Base-by-base conservation (phyloP, 177 flowering plant genomes). In the Vitis hybrid region DNA sequence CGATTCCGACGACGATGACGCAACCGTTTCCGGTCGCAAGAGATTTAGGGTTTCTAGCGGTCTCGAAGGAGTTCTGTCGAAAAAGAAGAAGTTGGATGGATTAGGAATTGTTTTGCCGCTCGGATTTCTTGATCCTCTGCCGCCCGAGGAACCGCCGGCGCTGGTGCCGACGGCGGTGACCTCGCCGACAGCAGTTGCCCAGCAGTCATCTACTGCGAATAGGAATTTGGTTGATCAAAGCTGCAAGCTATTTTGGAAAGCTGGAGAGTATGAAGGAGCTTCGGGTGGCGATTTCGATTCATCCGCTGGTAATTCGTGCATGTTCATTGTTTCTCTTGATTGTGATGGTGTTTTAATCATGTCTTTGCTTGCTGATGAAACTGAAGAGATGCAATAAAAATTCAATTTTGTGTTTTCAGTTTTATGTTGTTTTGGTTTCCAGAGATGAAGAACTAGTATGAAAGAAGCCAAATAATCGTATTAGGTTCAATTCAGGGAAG, bases 201-300 rank as follows among this genome's bases (percentile, higher is more conserved):
- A 67, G 30, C 71, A 67, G 8, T 21, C 67, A 45, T 55, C 34
- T 2, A 6, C 70, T 62, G 51, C 12, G 21, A 6, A 3, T 1
- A n/a, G 39, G 60, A 14, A 11, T 11, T 65, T 59, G 54, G 18
- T 52, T 55, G 52, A 60, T 23, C 62, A 10, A 34, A 60, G 74
- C 30, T 81, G 77, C 56, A 91, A 78, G 81, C 93, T 87, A 84
- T 93, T 93, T 57, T 93, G 98, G 98, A 93, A 90, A 72, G 93
- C 97, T 0, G 98, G 97, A 26, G 98, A 91, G 60, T 93, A 84
- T 64, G 95, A 87, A 12, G 91, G 84, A 1, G 71, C 72, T 70
- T 51, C 79, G 39, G 56, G 49, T 19, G 72, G 72, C n/a, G 70
- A 70, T 68, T 78, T 86, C 78, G 76, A 75, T 14, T 39, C 45